Evolutionary conservation across 805 yeast genomes (phyloP).

Genomic region (Tetrapisispora nanseiensis): DNA sequence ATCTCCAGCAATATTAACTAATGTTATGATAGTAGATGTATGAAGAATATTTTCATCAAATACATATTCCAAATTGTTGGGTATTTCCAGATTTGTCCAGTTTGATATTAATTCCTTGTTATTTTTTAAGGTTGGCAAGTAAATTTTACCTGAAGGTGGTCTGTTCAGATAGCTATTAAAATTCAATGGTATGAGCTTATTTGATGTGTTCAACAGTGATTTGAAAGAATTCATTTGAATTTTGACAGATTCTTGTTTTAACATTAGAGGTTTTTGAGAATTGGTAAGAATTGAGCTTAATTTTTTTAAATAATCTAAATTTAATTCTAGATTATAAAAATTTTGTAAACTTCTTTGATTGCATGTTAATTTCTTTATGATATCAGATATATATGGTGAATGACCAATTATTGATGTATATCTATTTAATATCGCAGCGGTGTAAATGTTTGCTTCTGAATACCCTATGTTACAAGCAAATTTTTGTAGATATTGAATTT

Average conservation of each 20-base stretch:
- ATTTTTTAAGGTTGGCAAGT: conserved; percentile 10
- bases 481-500: conserved; percentile 18
- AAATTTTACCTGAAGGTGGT: conserved; percentile 6
- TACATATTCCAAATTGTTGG: conserved; percentile 11
- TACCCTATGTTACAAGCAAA: conserved; percentile 18
- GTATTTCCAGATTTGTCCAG: conserved; percentile 12
- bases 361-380: conserved; percentile 10
- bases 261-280: too few species aligned
- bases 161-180: not conserved
- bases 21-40: not conserved
- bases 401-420: conserved; percentile 11
- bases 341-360: conserved; percentile 11
- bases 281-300: too few species aligned
- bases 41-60: not conserved
- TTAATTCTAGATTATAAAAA: conserved; percentile 11
- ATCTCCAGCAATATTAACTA: not conserved
- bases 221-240: conserved; percentile 1
- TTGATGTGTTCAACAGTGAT: conserved; percentile 1
- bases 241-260: conserved; percentile 2
- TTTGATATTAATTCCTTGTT: conserved; percentile 10
- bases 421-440: conserved; percentile 17
- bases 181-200: not conserved
- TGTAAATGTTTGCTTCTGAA: conserved; percentile 11
- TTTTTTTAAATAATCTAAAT: conserved; percentile 1
- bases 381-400: conserved; percentile 9